Evolutionary conservation across 129 eudicot genomes (phyloP), one percentile per base, ranked within the genome.

Genomic region (Dittrichia graveolens): DNA sequence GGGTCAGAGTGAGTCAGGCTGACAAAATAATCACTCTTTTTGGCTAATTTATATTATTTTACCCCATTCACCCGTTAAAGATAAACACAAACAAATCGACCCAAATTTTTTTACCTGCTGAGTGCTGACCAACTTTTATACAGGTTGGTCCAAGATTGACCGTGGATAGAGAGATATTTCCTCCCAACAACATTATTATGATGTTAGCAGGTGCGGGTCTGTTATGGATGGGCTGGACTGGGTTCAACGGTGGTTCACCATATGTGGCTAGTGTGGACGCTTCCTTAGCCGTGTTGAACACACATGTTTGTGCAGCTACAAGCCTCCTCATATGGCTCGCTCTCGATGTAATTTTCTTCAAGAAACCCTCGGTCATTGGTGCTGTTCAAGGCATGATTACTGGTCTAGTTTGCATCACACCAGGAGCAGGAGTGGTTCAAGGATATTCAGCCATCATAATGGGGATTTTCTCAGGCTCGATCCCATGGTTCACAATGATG

Each of bases 161-260:
- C 2, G 46, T 37, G 60, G 88, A 86, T 61, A 81, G 84, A 41
- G 79, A 81, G 19, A 71, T 19, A 1, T 85, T 79, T 47, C 81
- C 75, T 9, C 91, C 91, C 47, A 86, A 83, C 82, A 86, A 81
- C 78, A 83, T 83, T 10, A 77, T 83, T 3, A 19, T 86, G 80
- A 83, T 83, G 86, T 65, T 86, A 41, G 84, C 86, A 11, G 91
- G 91, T 47, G 91, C 88, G 0, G 91, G 91, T 34, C 69, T 86
- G 53, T 69, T 86, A 43, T 86, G 92, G 92, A 81, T 86, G 80
- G 92, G 92, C 12, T 86, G 92, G 92, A 81, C 84, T 12, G 92
- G 92, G 66, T 83, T 86, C 86, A 86, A 86, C 12, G 92, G 92
- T 14, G 92, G 92, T 5, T 83, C 84, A 18, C 92, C 92, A 0